Conservation (phyloP, 345 rosid species). For the Dimocarpus longan region DNA sequence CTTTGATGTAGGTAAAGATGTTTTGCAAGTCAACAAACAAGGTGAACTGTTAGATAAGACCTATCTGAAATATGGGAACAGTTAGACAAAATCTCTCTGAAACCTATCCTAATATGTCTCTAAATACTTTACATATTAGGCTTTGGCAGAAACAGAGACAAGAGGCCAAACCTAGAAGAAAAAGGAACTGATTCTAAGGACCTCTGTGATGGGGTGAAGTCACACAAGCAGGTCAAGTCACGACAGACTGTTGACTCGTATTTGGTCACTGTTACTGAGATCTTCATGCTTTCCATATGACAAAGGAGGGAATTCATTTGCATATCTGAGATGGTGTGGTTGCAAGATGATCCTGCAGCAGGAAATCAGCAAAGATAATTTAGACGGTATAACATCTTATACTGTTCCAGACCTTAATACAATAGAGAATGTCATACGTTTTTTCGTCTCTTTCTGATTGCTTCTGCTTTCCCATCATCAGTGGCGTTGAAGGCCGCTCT, state of each 20-base stretch:
- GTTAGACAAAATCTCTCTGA: conserved; percentile 1
- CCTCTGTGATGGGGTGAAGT: not conserved
- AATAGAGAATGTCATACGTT: conserved; percentile 24
- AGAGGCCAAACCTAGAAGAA: not conserved
- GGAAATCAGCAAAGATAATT: not conserved
- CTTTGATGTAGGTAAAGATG: not conserved
- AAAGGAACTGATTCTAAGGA: conserved; percentile 11
- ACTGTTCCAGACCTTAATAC: not conserved
- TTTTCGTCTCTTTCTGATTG: conserved; percentile 23
- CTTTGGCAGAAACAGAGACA: not conserved
- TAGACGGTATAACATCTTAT: not conserved
- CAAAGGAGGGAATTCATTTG: conserved; percentile 40
- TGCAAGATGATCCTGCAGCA: conserved; percentile 26
- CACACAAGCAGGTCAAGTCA: not conserved
- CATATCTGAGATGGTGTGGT: conserved; percentile 29
- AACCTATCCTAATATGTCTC: not conserved
- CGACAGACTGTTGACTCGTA: not conserved
- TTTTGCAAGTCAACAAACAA: not conserved
- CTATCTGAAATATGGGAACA: not conserved
- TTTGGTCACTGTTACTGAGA: conserved; percentile 1
- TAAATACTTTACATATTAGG: not conserved
- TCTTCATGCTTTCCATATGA: conserved; percentile 8
- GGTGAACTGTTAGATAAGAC: not conserved
- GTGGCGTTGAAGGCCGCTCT: conserved; percentile 22
- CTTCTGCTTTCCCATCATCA: conserved; percentile 12